Evolutionary conservation across 208 protist genomes (phyloP), one percentile per base, ranked within the genome.

Genomic region (Crithidia fasciculata): DNA sequence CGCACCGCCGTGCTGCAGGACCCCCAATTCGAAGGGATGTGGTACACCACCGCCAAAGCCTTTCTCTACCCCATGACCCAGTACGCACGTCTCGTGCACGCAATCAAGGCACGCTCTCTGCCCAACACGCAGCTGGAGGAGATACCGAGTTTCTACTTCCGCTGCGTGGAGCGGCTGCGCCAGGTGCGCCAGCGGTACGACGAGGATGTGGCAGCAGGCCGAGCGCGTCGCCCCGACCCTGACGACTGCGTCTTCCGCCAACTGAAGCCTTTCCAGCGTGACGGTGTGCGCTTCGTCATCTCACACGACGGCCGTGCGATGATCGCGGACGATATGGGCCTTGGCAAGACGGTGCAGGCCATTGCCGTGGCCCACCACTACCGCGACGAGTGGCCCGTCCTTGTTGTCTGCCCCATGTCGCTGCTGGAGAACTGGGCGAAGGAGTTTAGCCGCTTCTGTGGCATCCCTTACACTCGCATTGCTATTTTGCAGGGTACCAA

Each of bases 271-370:
- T 97, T 96, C 72, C 94, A 97, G 76, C 76, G 84, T 50, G 70
- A 80, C 36, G 92, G 92, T 28, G 90, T 97, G 39, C 84, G 84
- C 16, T 98, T 95, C 72, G 78, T 95, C 28, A 68, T 97, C 44
- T 58, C 65, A 16, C 89, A 84, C 74, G 80, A 88, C 60, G 96
- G 94, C 6, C 92, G 89, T 50, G 93, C 86, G n/a, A 91, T 98
- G 81, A 95, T 98, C 58, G 95, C 92, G 49, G 98, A 99, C 69
- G 97, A 99, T 69, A 99, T 99, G 97, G 98, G 98, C 6, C 79
- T 99, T 18, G 98, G 98, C 40, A 99, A 99, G 76, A 99, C 98
- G 10, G 80, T 99, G 40, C 96, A 99, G 85, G 93, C 97, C 8
- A 97, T 99, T 45, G 94, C 96, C 2, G 76, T 98, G 13, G 83